phyloP scores from a whole-genome alignment of 2,329 filamentous ascomycete genomes.

The Chaetomium sp. region DNA sequence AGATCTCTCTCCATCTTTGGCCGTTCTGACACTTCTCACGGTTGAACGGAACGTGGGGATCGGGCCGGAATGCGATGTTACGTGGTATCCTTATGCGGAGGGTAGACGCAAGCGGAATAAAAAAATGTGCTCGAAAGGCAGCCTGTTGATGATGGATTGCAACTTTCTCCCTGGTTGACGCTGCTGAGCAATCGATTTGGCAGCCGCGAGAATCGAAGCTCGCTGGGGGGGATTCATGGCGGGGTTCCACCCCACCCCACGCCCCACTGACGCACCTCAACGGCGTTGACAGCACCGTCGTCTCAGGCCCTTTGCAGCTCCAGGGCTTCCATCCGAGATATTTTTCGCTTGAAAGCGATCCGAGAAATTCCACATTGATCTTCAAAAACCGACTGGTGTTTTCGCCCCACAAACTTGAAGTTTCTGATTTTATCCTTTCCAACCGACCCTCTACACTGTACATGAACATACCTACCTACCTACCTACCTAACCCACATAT shows the following conservation, averaged over 20 bases:
- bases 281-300: not conserved
- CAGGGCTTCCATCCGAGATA: too few relatives aligned
- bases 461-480: not conserved
- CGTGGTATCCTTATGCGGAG: not conserved
- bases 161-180: constrained; percentile 9
- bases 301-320: not conserved
- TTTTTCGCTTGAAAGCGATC: too few relatives aligned
- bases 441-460: not conserved
- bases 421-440: not conserved
- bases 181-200: constrained; percentile 2
- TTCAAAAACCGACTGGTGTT: not conserved
- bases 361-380: not conserved
- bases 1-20: constrained; percentile 46
- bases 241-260: not conserved
- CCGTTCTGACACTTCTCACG: not conserved
- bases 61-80: not conserved
- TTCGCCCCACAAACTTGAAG: not conserved
- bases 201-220: not conserved
- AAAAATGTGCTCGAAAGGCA: not conserved
- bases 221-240: not conserved
- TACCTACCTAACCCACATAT: not conserved
- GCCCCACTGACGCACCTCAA: not conserved
- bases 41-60: not conserved
- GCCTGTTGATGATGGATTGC: constrained; percentile 13
- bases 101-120: not conserved